Conservation (phyloP, 768 basidiomycete species). For the Amanita exitialis region DNA sequence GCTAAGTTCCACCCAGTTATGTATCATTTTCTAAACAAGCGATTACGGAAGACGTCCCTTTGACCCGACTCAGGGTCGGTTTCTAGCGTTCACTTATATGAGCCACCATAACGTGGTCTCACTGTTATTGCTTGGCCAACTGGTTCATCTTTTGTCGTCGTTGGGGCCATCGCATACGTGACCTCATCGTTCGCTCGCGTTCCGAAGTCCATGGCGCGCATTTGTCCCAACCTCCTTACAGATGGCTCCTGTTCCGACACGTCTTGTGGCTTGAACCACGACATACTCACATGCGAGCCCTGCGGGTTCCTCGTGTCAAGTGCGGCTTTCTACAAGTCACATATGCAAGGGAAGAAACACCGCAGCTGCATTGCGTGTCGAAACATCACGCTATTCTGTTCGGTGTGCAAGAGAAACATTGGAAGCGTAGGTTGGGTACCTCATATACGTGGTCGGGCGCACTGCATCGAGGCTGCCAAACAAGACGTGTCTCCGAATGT, state of each 20-base stretch:
- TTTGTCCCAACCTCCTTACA: slow-evolving; percentile 11
- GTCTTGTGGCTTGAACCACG: slow-evolving; percentile 8
- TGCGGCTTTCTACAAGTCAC: slow-evolving; percentile 8
- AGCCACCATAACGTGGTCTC: background rate
- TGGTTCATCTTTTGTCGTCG: background rate
- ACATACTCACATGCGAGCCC: slow-evolving; percentile 12
- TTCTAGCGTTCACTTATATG: background rate
- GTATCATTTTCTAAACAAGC: background rate
- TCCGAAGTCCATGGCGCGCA: background rate
- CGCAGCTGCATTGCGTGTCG: slow-evolving; percentile 1
- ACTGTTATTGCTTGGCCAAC: background rate
- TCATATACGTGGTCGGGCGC: slow-evolving; percentile 1
- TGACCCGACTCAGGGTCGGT: background rate
- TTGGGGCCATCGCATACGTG: background rate
- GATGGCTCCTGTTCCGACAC: slow-evolving; percentile 12
- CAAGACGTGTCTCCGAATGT: background rate
- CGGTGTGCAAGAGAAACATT: slow-evolving; percentile 5
- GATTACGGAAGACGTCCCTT: background rate
- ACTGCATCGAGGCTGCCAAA: background rate
- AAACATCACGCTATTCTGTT: slow-evolving; percentile 4
- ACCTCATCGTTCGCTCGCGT: background rate
- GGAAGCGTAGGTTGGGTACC: background rate
- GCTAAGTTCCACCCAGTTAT: background rate
- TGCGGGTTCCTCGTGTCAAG: slow-evolving; percentile 13
- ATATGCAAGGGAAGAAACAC: slow-evolving; percentile 11